A percentile compares a stretch with the other conserved stretches of the same genome.
Conservation (phyloP, 2,329 filamentous ascomycete genomes). For the Immersiporthe knoxdaviesiana region DNA sequence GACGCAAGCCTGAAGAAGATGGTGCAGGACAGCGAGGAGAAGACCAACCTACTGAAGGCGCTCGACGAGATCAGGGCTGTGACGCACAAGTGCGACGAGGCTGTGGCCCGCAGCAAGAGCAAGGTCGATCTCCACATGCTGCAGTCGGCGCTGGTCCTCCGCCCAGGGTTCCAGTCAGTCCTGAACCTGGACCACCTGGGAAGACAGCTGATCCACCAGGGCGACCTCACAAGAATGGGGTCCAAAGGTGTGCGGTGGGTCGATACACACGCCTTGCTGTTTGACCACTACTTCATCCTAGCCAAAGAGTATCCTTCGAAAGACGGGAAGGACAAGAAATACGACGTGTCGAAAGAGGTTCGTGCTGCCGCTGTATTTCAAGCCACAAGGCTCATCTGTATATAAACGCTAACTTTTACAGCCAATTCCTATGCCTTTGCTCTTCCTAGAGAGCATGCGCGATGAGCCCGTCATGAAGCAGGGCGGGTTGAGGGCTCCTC, state of each 20-base stretch:
- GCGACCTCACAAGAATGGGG: slow-evolving; percentile 86
- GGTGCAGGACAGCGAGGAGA: slow-evolving; percentile 84
- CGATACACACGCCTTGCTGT: slow-evolving; percentile 89
- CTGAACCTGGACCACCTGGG: slow-evolving; percentile 94
- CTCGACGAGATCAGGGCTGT: slow-evolving; percentile 91
- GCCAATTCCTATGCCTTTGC: slow-evolving; percentile 93
- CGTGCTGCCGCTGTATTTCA: not conserved
- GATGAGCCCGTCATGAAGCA: slow-evolving; percentile 88
- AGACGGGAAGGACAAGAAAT: slow-evolving; percentile 74
- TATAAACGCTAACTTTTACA: slow-evolving; percentile 42
- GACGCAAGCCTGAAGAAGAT: slow-evolving; percentile 84
- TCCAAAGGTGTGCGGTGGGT: slow-evolving; percentile 90
- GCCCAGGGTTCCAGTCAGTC: slow-evolving; percentile 86
- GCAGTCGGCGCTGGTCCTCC: slow-evolving; percentile 77
- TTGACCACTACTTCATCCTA: slow-evolving; percentile 94
- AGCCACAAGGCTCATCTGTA: no score
- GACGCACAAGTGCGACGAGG: slow-evolving; percentile 86
- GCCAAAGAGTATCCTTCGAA: slow-evolving; percentile 78
- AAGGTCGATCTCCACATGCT: slow-evolving; percentile 89
- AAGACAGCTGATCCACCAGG: slow-evolving; percentile 83
- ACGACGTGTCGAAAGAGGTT: slow-evolving; percentile 90
- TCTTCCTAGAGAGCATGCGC: slow-evolving; percentile 89
- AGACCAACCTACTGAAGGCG: slow-evolving; percentile 78
- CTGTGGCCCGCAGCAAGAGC: slow-evolving; percentile 89
- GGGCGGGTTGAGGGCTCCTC: slow-evolving; percentile 70